Evolutionary conservation across 495 filamentous ascomycete genomes (phyloP), one percentile per base, ranked within the genome.

Genomic region (Penicillium macrosclerotiorum): DNA sequence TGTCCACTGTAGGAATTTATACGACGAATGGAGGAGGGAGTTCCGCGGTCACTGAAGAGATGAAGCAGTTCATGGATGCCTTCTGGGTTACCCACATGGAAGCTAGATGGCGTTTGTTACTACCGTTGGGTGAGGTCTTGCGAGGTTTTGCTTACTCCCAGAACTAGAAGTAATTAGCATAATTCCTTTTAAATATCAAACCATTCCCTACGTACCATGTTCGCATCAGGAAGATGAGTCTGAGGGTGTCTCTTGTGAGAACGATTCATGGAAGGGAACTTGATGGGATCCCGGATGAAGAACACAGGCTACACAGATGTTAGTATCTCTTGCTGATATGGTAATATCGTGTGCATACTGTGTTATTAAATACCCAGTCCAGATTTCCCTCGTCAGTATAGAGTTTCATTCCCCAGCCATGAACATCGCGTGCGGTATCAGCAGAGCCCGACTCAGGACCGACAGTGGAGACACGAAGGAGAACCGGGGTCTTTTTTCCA

Each of bases 331-430:
- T 27, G 30, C 16, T 31, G 13, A 14, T 45, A 3, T 35, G 17
- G 13, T 14, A 29, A 17, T 24, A 8, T 1, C 19, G 18, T 11
- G 32, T 17, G 42, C 57, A 12, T 45, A 67, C 59, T 0, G 55
- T 61, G 14, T 65, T 63, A 41, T 68, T 67, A 14, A 60, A 58
- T 14, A 72, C 68, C 48, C 58, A 62, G 49, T 90, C 87, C 59
- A 80, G 82, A 59, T 89, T 89, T 8, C 86, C 86, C 54, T 93
- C 85, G 20, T 86, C 72, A 2, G 88, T 90, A 59, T 86, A 89
- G 63, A 90, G 81, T 71, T 88, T 88, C 64, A 86, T 65, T 8
- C 80, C 73, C 56, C 81, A 87, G 3, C 85, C 85, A 45, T 81
- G 71, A 8, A 83, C 78, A 65, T 88, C 84, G 5, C 85, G 74